Evolutionary conservation across 2,329 filamentous ascomycete genomes (phyloP).

Genomic region (Pochonia chlamydosporia): DNA sequence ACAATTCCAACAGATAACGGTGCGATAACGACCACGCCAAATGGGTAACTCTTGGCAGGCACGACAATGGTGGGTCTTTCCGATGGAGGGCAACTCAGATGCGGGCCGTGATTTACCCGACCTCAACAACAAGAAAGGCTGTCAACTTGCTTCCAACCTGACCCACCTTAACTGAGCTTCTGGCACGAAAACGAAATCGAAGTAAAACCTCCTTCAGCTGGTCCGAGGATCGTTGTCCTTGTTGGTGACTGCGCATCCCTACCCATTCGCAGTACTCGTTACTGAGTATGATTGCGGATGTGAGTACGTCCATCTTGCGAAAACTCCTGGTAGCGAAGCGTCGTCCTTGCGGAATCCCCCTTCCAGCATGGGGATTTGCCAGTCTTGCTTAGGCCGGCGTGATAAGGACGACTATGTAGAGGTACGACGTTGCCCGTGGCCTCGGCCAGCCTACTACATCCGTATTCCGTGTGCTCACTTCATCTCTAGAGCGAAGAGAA

Average conservation of each 20-base stretch:
- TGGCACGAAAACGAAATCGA: neutral
- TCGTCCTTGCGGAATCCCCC: neutral
- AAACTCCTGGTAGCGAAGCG: neutral
- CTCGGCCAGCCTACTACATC: neutral
- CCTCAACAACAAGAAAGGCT: neutral
- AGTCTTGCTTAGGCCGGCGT: slow-evolving; percentile 52
- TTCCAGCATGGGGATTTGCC: slow-evolving; percentile 51
- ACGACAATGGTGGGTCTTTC: too few relatives aligned
- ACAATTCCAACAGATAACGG: too few relatives aligned
- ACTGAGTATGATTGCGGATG: neutral
- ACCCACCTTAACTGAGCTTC: neutral
- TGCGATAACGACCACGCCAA: too few relatives aligned
- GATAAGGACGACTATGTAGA: slow-evolving; percentile 49
- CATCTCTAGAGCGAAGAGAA: slow-evolving; percentile 48
- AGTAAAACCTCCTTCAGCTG: slow-evolving; percentile 1
- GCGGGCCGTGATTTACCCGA: slow-evolving; percentile 5
- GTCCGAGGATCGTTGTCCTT: neutral
- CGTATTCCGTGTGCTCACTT: slow-evolving; percentile 7
- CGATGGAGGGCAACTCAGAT: neutral
- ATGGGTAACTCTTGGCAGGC: too few relatives aligned
- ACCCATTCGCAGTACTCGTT: neutral
- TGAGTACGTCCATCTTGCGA: slow-evolving; percentile 1
- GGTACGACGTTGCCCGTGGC: slow-evolving; percentile 29
- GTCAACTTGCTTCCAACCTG: neutral
- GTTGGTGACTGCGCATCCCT: neutral